These are phyloP conservation scores for Arthrobotrys musiformis DNA, from an alignment of 2,329 filamentous ascomycete species.

Conservation along the genomic window DNA sequence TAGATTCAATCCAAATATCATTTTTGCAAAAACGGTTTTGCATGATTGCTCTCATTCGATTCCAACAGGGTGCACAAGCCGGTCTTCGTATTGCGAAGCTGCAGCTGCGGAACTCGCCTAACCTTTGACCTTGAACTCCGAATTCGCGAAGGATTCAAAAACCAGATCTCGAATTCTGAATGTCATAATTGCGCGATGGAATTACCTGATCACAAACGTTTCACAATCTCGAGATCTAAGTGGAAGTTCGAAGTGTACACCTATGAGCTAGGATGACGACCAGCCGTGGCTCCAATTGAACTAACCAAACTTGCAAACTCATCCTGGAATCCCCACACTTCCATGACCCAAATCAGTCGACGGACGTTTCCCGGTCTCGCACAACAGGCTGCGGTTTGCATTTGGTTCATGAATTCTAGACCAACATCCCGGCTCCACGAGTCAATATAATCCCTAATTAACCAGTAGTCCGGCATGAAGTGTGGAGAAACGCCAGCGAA, in stretches of 20 bases:
- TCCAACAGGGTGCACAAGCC: background rate
- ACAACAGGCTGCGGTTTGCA: background rate
- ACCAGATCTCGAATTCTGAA: background rate
- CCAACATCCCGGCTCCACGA: background rate
- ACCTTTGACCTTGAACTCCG: background rate
- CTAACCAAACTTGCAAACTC: background rate
- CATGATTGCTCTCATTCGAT: background rate
- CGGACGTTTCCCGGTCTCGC: constrained; percentile 38
- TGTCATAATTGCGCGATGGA: constrained; percentile 20
- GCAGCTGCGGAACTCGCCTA: background rate
- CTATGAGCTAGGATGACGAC: background rate
- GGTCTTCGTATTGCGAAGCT: background rate
- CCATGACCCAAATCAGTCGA: constrained; percentile 11
- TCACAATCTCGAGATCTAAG: background rate
- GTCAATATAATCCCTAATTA: background rate
- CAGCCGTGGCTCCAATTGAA: background rate
- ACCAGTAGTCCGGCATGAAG: background rate
- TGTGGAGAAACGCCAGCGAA: constrained; percentile 19
- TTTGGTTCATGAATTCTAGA: background rate
- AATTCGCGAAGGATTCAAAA: background rate
- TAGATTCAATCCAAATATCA: background rate
- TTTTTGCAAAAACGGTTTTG: background rate
- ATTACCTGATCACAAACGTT: constrained; percentile 38
- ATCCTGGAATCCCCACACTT: background rate
- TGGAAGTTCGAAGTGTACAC: background rate